These are phyloP conservation scores for Lichtheimia ornata DNA, from an alignment of 371 early-diverging fungal species.

Conservation along the genomic window DNA sequence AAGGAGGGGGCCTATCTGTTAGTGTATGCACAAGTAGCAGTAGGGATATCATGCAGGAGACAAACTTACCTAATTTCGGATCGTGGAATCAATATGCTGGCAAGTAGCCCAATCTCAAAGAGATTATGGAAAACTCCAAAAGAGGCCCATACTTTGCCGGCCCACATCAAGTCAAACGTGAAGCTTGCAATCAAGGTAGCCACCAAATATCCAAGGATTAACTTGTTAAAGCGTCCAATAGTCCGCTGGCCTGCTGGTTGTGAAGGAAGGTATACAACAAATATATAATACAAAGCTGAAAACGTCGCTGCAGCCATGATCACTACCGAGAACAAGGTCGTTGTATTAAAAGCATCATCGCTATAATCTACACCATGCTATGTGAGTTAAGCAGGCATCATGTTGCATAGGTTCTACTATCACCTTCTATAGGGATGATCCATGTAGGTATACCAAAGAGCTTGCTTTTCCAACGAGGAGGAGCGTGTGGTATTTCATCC, in stretches of 20 bases:
- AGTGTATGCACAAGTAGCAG: not conserved
- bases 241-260: not conserved
- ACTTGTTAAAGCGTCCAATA: slow-evolving; percentile 26
- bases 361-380: slow-evolving; percentile 14
- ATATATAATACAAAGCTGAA: not conserved
- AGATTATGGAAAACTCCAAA: slow-evolving; percentile 52
- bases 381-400: not conserved
- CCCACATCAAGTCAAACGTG: slow-evolving; percentile 41
- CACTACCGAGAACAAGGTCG: slow-evolving; percentile 23
- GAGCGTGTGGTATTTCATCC: slow-evolving; percentile 19
- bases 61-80: slow-evolving; percentile 9
- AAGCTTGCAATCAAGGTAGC: slow-evolving; percentile 39
- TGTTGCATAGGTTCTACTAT: not conserved
- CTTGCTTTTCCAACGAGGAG: slow-evolving; percentile 21
- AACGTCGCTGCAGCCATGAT: slow-evolving; percentile 5
- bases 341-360: slow-evolving; percentile 22
- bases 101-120: slow-evolving; percentile 41
- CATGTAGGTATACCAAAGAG: slow-evolving; percentile 29
- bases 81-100: slow-evolving; percentile 21
- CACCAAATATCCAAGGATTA: slow-evolving; percentile 36
- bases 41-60: not conserved
- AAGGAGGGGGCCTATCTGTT: not conserved
- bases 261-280: slow-evolving; percentile 2
- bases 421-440: slow-evolving; percentile 31
- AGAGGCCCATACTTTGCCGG: slow-evolving; percentile 53